Percentiles rank a stretch among this genome's conserved stretches.
phyloP scores from a whole-genome alignment of 345 rosid genomes.

The Ceriops tagal region DNA sequence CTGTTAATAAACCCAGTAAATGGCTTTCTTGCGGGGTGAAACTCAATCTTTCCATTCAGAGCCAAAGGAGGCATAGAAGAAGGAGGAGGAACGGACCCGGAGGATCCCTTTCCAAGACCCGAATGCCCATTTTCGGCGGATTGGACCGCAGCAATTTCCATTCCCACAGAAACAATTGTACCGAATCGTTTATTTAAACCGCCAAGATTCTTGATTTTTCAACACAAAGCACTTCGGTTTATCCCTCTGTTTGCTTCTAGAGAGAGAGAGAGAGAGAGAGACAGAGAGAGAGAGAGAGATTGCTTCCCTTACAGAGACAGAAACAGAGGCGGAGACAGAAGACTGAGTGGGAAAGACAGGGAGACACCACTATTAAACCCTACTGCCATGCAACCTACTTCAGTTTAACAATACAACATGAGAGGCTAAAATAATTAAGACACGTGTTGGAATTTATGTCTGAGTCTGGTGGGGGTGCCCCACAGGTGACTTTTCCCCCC shows the following conservation, averaged over 20 bases:
- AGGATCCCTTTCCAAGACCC: background rate
- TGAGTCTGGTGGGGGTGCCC: constrained; percentile 5
- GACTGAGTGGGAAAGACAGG: background rate
- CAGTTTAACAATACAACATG: background rate
- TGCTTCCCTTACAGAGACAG: too few relatives aligned
- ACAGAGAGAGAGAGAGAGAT: background rate
- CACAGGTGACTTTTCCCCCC: constrained; percentile 1
- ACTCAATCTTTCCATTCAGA: constrained; percentile 44
- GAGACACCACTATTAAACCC: constrained; percentile 51
- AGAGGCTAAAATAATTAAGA: background rate
- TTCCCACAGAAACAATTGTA: background rate
- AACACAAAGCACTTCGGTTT: background rate
- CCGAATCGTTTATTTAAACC: too few relatives aligned
- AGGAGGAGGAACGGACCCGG: background rate
- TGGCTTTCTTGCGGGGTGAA: constrained; percentile 59
- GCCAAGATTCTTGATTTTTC: background rate
- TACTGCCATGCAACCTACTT: constrained; percentile 21
- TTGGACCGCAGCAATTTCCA: background rate
- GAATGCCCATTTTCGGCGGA: background rate
- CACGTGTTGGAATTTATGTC: background rate
- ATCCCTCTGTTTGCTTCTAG: background rate
- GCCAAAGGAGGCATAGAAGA: constrained; percentile 16
- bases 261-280: background rate
- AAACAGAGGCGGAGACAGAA: constrained; percentile 8
- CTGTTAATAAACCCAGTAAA: constrained; percentile 38